Evolutionary conservation across 2,329 filamentous ascomycete species (phyloP).

Genomic region (Rhexocercosporidium sp.): DNA sequence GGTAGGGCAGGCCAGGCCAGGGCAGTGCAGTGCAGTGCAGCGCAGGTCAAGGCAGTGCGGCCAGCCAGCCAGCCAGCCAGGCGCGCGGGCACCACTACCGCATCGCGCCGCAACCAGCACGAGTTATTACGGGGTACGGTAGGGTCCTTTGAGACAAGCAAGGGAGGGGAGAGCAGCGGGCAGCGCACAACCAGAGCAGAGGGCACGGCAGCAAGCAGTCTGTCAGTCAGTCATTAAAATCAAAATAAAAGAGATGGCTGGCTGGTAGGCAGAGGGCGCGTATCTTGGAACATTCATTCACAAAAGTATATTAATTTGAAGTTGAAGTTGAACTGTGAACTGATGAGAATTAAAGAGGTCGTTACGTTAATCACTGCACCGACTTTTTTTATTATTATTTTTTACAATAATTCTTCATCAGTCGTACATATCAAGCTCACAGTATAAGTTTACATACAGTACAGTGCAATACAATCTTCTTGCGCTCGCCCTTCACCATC

Average conservation of each 20-base stretch:
- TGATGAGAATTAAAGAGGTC: no score
- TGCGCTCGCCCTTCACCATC: background rate
- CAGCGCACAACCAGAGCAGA: no score
- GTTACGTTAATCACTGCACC: background rate
- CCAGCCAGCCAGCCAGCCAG: background rate
- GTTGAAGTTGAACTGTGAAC: no score
- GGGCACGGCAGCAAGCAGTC: background rate
- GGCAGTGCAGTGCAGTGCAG: background rate
- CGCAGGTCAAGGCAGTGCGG: background rate
- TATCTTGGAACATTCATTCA: background rate
- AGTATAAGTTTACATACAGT: background rate
- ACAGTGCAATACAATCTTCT: no score
- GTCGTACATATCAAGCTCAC: background rate
- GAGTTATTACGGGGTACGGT: no score
- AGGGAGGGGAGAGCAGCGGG: background rate
- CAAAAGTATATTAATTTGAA: background rate
- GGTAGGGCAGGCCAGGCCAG: background rate
- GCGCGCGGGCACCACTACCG: no score
- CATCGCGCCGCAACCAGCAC: no score
- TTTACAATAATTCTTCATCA: no score
- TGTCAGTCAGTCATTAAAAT: no score
- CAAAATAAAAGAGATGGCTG: slow-evolving; percentile 7
- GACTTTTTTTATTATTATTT: no score
- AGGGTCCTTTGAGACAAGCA: background rate
- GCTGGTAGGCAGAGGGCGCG: slow-evolving; percentile 2